Evolutionary conservation across 2,329 filamentous ascomycete genomes (phyloP), one percentile per base, ranked within the genome.

Genomic region (Curvularia spicifera): DNA sequence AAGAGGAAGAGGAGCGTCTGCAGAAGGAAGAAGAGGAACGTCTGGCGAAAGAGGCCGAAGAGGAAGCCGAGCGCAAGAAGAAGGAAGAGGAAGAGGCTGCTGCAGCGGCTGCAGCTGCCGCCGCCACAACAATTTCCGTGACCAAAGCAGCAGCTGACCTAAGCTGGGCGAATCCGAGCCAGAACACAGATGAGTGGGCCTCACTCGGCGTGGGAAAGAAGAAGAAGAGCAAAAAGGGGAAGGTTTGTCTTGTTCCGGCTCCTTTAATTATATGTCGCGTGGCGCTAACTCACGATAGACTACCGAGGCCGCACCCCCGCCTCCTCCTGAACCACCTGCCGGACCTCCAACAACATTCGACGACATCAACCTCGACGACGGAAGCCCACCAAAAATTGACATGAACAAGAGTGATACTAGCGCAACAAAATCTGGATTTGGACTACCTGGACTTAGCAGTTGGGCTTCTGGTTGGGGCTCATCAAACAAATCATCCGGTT

Each of bases 321-420:
- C 69, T 54, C 67, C 71, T 61, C 70, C 69, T 53, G 66, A 65
- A 54, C 70, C 72, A 56, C 69, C 74, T 43, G 61, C 61, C 47
- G 71, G 43, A 31, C 53, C 67, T 60, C 74, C 77, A 53, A 78
- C 78, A 68, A 78, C 76, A 51, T 81, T 82, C 61, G 78, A 82
- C 65, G 79, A 80, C 52, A 77, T 82, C 66, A 73, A 76, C 67
- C 71, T 81, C 64, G 73, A 81, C 73, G 77, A 83, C 55, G 68
- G 61, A 35, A 63, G 59, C 45, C 78, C 76, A 51, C 80, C 80
- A 22, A 80, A 82, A 70, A 76, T 82, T 63, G 79, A 82, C 58
- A 72, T 83, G 59, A 78, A 77, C 60, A 80, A 82, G 61, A 78
- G 77, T 45, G 71, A 72, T 47, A 63, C 69, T 22, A 64, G 62